A percentile compares a stretch with the other conserved stretches of the same genome.
Evolutionary conservation across 805 yeast genomes (phyloP).

Genomic region (Suhomyces xylopsoci): DNA sequence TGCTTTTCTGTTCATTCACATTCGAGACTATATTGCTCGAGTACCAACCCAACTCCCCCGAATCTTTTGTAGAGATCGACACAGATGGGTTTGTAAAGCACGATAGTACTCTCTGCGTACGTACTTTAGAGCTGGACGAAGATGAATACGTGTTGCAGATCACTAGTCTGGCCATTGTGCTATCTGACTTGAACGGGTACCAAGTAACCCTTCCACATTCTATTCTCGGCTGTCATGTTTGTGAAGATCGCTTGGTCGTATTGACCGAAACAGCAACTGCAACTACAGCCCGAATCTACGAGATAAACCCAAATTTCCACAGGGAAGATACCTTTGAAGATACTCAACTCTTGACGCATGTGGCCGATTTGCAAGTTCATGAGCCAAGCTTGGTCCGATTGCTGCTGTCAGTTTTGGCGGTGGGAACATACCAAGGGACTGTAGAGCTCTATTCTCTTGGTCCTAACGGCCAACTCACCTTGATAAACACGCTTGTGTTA

Average conservation of each 20-base stretch:
- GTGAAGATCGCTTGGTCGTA: slow-evolving; percentile 9
- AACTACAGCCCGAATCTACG: slow-evolving; percentile 3
- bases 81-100: slow-evolving; percentile 11
- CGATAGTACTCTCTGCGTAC: slow-evolving; percentile 15
- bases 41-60: slow-evolving; percentile 20
- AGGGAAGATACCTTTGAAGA: not conserved
- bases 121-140: slow-evolving; percentile 2
- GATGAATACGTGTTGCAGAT: slow-evolving; percentile 24
- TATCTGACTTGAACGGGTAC: slow-evolving; percentile 20
- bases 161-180: slow-evolving; percentile 16
- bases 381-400: slow-evolving; percentile 4
- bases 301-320: slow-evolving; percentile 2
- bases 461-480: not conserved
- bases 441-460: not conserved
- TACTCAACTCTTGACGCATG: not conserved
- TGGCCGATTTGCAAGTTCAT: not conserved
- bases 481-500: not conserved
- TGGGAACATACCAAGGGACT: not conserved
- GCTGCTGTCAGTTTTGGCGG: not conserved
- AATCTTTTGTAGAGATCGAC: slow-evolving; percentile 25
- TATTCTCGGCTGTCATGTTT: slow-evolving; percentile 13
- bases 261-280: slow-evolving; percentile 12
- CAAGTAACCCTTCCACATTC: not conserved
- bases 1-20: slow-evolving; percentile 35
- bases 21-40: slow-evolving; percentile 38